These are phyloP conservation scores for Tagetes patula DNA, from an alignment of 129 eudicot genomes.

Conservation along the genomic window DNA sequence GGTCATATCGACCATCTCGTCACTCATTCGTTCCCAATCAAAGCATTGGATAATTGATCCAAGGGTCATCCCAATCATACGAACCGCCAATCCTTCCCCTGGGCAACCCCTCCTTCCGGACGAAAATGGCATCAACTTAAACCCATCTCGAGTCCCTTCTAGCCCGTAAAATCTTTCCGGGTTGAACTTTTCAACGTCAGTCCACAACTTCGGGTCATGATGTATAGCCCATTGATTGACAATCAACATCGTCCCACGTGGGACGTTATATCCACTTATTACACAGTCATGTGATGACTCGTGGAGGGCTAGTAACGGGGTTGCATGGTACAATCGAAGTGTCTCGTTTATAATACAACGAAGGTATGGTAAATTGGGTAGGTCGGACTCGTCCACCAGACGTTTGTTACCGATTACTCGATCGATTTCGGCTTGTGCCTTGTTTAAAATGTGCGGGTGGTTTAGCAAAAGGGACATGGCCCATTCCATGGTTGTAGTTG, in stretches of 20 bases:
- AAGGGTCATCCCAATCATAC: conserved; percentile 31
- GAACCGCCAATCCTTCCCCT: conserved; percentile 35
- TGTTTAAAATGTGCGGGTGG: conserved; percentile 34
- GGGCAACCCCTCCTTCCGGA: conserved; percentile 52
- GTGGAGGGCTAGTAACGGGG: conserved; percentile 37
- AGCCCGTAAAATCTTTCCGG: conserved; percentile 44
- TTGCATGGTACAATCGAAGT: conserved; percentile 32
- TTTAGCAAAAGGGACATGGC: conserved; percentile 36
- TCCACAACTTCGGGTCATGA: conserved; percentile 44
- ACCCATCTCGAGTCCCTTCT: conserved; percentile 33
- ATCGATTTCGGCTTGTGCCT: conserved; percentile 35
- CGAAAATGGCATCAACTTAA: conserved; percentile 50
- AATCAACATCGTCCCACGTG: conserved; percentile 36
- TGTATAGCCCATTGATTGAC: conserved; percentile 46
- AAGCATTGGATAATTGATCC: conserved; percentile 54
- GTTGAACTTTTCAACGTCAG: conserved; percentile 28
- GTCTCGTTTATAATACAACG: conserved; percentile 40
- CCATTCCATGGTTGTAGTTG: conserved; percentile 47
- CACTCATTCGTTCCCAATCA: conserved; percentile 42
- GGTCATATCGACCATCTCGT: conserved; percentile 39
- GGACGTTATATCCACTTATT: conserved; percentile 27
- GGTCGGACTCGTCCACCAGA: conserved; percentile 32
- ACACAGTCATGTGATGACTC: conserved; percentile 33
- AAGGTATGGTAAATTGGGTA: conserved; percentile 34
- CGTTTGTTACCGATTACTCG: conserved; percentile 18